A percentile compares a stretch with the other conserved stretches of the same genome.
Evolutionary conservation across 2,329 filamentous ascomycete genomes (phyloP).

Genomic region (Bimuria novae-zelandiae): DNA sequence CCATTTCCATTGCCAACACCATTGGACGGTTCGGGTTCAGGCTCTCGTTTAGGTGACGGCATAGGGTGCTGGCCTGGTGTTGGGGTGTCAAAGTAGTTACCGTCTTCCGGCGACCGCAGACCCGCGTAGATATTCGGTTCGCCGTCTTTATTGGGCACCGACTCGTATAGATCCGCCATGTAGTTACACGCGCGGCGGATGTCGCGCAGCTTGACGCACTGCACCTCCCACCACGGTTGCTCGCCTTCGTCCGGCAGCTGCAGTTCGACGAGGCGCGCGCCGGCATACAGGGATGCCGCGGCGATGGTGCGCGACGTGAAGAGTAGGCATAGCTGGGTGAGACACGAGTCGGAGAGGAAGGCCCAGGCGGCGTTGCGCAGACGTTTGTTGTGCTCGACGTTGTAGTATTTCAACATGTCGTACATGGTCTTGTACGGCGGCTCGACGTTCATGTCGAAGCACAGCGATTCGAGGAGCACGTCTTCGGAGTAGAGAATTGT

Average conservation of each 20-base stretch:
- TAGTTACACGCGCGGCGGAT: slow-evolving; percentile 75
- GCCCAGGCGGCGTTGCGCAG: slow-evolving; percentile 89
- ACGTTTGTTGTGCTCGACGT: slow-evolving; percentile 76
- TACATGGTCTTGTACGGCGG: slow-evolving; percentile 86
- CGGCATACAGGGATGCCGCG: slow-evolving; percentile 84
- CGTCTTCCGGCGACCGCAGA: slow-evolving; percentile 47
- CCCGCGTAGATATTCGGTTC: slow-evolving; percentile 53
- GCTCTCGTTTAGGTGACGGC: slow-evolving; percentile 2
- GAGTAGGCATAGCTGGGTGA: slow-evolving; percentile 82
- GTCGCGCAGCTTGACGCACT: slow-evolving; percentile 72
- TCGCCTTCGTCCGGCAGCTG: slow-evolving; percentile 74
- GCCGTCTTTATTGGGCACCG: slow-evolving; percentile 44
- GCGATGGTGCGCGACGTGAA: slow-evolving; percentile 81
- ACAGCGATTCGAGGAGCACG: slow-evolving; percentile 85
- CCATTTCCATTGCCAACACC: slow-evolving; percentile 4
- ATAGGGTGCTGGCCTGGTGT: slow-evolving; percentile 13
- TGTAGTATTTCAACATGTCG: slow-evolving; percentile 75
- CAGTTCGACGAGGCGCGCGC: slow-evolving; percentile 73
- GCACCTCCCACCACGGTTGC: slow-evolving; percentile 83
- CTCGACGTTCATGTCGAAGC: slow-evolving; percentile 90
- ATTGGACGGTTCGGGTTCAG: neutral
- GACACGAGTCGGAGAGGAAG: slow-evolving; percentile 87
- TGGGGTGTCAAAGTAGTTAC: slow-evolving; percentile 40
- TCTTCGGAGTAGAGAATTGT: slow-evolving; percentile 93
- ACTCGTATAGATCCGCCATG: slow-evolving; percentile 64